A percentile compares a stretch with the other conserved stretches of the same genome.
Conservation (phyloP, 306 rosid species). For the Pyrus pyrifolia region DNA sequence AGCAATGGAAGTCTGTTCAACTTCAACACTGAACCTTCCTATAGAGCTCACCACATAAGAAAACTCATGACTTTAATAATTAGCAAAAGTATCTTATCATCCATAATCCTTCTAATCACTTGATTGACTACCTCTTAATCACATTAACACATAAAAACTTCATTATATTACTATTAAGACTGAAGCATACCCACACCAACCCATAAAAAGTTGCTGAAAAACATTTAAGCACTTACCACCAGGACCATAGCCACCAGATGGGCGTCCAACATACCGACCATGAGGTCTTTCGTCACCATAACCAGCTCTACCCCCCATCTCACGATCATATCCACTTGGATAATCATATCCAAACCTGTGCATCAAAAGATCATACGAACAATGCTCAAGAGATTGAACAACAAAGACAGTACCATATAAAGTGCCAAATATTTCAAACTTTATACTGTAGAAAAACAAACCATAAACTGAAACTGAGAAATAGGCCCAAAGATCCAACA, state of each 20-base stretch:
- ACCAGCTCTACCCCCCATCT: slow-evolving; percentile 68
- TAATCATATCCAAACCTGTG: slow-evolving; percentile 73
- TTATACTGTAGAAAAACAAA: not conserved
- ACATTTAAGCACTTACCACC: slow-evolving; percentile 21
- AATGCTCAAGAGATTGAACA: not conserved
- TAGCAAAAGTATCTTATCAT: not conserved
- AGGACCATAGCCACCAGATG: slow-evolving; percentile 65
- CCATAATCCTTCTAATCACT: not conserved
- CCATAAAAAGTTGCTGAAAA: not conserved
- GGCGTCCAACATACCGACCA: slow-evolving; percentile 71
- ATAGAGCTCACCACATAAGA: not conserved
- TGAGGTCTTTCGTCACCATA: slow-evolving; percentile 70
- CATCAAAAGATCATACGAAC: slow-evolving; percentile 1
- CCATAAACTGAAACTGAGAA: not conserved
- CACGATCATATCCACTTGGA: slow-evolving; percentile 78
- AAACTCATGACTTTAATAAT: not conserved
- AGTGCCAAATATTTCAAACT: not conserved
- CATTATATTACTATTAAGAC: not conserved
- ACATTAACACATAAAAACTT: not conserved
- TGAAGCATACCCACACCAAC: not conserved
- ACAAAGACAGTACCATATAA: too few relatives aligned
- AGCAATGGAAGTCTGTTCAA: not conserved
- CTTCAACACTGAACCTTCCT: not conserved
- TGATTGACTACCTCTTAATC: not conserved
- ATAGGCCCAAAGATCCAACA: not conserved